A percentile compares a stretch with the other conserved stretches of the same genome.
Evolutionary conservation across 306 rosid species (phyloP).

Genomic region (Arachis hypogaea): DNA sequence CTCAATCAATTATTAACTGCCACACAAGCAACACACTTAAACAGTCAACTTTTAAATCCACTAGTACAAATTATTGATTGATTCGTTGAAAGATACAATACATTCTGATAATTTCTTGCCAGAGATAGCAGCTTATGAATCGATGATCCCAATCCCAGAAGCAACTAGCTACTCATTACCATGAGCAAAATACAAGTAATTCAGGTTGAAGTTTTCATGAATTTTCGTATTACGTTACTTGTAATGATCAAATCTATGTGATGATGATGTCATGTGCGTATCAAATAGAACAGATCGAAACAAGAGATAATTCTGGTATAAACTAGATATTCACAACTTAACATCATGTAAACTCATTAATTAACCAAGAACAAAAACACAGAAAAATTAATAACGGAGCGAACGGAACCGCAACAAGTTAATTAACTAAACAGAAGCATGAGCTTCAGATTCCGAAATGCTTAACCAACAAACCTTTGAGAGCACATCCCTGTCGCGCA

Average conservation of each 20-base stretch:
- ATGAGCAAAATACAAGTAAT: constrained; percentile 17
- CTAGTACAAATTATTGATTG: no score
- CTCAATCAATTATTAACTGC: no score
- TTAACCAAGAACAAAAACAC: neutral
- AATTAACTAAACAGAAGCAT: neutral
- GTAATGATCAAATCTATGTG: neutral
- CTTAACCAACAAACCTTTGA: constrained; percentile 65
- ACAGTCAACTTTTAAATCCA: no score
- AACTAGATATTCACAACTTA: constrained; percentile 17
- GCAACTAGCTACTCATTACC: constrained; percentile 24
- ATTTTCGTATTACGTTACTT: neutral
- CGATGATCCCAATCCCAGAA: constrained; percentile 26
- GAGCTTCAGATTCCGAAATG: constrained; percentile 33
- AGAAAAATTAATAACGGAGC: neutral
- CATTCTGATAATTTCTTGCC: neutral
- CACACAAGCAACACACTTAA: no score
- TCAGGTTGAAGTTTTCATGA: neutral
- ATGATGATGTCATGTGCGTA: neutral
- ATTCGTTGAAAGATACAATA: no score
- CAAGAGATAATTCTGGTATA: neutral
- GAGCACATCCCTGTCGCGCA: constrained; percentile 69
- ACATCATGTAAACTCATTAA: neutral
- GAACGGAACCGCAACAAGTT: constrained; percentile 16
- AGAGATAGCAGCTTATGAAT: constrained; percentile 24
- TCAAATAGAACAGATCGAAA: constrained; percentile 21